Evolutionary conservation across 345 rosid genomes (phyloP).

Genomic region (Salix purpurea): DNA sequence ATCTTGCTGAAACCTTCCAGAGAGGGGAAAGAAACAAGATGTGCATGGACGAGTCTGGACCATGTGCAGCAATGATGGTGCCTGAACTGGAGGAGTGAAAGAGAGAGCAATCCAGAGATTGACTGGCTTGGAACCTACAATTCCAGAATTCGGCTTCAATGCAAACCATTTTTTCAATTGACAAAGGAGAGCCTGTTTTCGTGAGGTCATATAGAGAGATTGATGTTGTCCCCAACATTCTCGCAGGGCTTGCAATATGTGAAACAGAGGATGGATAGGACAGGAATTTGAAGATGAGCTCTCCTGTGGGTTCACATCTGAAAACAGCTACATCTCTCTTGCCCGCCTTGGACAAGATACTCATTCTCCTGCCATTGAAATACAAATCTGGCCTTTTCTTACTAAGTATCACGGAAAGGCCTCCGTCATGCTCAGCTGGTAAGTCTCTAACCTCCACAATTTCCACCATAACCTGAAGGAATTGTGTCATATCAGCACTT

Average conservation of each 20-base stretch:
- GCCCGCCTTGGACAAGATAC: slow-evolving; percentile 14
- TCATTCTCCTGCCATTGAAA: slow-evolving; percentile 16
- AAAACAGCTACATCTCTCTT: slow-evolving; percentile 18
- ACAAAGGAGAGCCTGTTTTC: slow-evolving; percentile 20
- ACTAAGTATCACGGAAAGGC: slow-evolving; percentile 7
- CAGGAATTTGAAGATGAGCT: slow-evolving; percentile 26
- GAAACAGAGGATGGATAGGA: neutral
- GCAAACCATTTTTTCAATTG: slow-evolving; percentile 28
- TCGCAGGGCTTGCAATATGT: neutral
- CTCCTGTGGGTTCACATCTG: slow-evolving; percentile 24
- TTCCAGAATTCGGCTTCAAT: slow-evolving; percentile 10
- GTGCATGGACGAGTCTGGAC: neutral
- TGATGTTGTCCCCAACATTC: slow-evolving; percentile 17
- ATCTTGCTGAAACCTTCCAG: neutral
- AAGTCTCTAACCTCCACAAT: slow-evolving; percentile 14
- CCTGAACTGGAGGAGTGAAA: slow-evolving; percentile 27
- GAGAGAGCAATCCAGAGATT: slow-evolving; percentile 24
- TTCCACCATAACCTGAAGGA: slow-evolving; percentile 17
- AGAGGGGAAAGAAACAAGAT: no score
- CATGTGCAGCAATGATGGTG: slow-evolving; percentile 17
- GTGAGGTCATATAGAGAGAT: slow-evolving; percentile 22
- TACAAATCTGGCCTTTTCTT: slow-evolving; percentile 16
- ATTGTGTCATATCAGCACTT: neutral
- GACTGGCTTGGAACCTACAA: slow-evolving; percentile 2
- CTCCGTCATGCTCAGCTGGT: neutral